Evolutionary conservation across 108 stramenopile species (phyloP).

Genomic region (Mediolabrus comicus): DNA sequence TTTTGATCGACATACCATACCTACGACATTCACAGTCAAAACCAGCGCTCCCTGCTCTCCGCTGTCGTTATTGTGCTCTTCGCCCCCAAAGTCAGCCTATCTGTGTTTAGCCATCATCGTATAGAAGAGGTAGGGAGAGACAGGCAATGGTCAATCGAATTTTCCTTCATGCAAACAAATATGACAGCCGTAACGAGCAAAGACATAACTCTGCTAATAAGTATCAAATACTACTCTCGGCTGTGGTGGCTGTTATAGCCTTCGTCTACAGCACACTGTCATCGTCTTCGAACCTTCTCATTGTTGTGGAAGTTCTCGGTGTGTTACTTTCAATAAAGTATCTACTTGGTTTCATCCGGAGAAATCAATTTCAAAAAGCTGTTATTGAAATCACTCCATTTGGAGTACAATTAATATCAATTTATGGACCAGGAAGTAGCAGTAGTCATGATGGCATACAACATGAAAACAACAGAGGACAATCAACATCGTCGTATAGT

Average conservation of each 20-base stretch:
- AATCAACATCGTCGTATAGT: neutral
- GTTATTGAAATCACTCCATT: conserved; percentile 25
- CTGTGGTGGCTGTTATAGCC: neutral
- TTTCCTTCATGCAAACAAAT: neutral
- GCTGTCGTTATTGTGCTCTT: conserved; percentile 1
- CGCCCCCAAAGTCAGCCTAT: neutral
- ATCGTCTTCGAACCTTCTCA: neutral
- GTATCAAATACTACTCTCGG: neutral
- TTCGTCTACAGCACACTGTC: neutral
- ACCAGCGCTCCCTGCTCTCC: conserved; percentile 1
- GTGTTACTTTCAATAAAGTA: neutral
- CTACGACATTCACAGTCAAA: neutral
- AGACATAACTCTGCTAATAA: neutral
- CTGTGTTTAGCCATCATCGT: neutral
- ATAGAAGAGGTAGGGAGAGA: neutral
- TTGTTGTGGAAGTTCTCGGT: neutral
- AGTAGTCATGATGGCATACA: neutral
- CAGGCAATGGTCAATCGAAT: neutral
- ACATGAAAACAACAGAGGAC: too few species aligned
- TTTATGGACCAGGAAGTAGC: neutral
- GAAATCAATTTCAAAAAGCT: conserved; percentile 14
- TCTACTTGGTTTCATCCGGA: neutral
- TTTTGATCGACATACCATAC: neutral
- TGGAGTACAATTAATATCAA: conserved; percentile 26
- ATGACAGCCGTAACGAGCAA: neutral